These are phyloP conservation scores for Nicotiana obtusifolia DNA, from an alignment of 257 asterid genomes.

Conservation along the genomic window DNA sequence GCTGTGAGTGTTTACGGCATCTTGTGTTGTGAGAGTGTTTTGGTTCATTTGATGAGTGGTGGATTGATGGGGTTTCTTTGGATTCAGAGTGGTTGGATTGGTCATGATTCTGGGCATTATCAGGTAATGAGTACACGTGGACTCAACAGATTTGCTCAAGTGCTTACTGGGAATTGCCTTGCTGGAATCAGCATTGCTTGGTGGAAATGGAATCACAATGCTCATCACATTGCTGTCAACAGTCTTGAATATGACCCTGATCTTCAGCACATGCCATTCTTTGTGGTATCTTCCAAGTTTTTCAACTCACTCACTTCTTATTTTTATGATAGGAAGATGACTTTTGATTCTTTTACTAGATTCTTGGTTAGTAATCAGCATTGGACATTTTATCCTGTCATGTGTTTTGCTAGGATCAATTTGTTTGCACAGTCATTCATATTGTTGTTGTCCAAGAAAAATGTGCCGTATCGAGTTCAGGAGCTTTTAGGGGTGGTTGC, in stretches of 20 bases:
- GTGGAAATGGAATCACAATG: conserved; percentile 92
- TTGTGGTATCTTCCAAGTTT: conserved; percentile 66
- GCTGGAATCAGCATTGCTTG: conserved; percentile 84
- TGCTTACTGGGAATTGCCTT: conserved; percentile 62
- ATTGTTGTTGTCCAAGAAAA: conserved; percentile 41
- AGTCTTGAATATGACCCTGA: conserved; percentile 89
- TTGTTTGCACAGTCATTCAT: conserved; percentile 60
- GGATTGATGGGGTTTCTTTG: conserved; percentile 68
- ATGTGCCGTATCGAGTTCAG: conserved; percentile 40
- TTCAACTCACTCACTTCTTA: conserved; percentile 57
- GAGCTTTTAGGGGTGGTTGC: conserved; percentile 61
- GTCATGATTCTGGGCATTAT: conserved; percentile 88
- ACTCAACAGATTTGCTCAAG: conserved; percentile 45
- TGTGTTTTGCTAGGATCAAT: conserved; percentile 74
- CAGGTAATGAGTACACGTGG: conserved; percentile 43
- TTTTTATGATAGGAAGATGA: conserved; percentile 45
- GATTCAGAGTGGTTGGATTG: conserved; percentile 97
- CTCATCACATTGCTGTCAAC: conserved; percentile 84
- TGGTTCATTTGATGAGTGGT: conserved; percentile 54
- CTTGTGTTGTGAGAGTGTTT: conserved; percentile 37
- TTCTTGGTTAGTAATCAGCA: conserved; percentile 70
- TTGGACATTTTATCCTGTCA: conserved; percentile 74
- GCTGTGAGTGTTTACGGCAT: conserved; percentile 55
- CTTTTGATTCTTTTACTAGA: conserved; percentile 48
- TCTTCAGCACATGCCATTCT: conserved; percentile 74